Base-by-base conservation (phyloP, 495 filamentous ascomycete species). In the Penicillium macrosclerotiorum region DNA sequence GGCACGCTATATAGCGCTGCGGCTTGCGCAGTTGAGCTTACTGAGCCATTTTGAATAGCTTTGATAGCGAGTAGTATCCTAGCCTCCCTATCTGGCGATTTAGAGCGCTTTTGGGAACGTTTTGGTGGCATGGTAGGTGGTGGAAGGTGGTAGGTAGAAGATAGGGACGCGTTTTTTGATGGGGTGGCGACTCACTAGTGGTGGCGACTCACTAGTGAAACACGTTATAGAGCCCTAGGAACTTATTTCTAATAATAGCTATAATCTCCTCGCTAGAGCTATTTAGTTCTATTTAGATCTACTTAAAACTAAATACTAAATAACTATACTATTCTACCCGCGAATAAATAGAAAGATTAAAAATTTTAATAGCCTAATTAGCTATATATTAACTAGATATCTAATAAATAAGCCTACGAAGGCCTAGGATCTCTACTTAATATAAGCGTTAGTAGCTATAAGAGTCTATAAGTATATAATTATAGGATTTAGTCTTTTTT, bases 311-410 rank as follows among this genome's bases (percentile, higher is more conserved):
- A 9, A 17, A 1, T 39, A 47, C 20, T 16, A 0, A 3, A 45
- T 11, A 8, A 47, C 9, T 8, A 46, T 17, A 2, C 43, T 2
- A 0, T 46, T 37, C 6, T 46, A 46, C 8, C 23, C 7, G 2
- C 3, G 6, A 3, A 47, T 22, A 14, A 31, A 47, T 25, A 25
- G 22, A 0, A 47, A 47, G 4, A 8, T 47, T 0, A 17, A 47
- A 20, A 47, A 38, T 16, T 39, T 47, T 27, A 37, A 47, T 33
- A 33, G 44, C 0, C 4, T 47, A 31, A 6, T 47, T 0, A 8
- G 16, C 0, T 13, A 17, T 8, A 47, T 47, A 32, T 9, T 47
- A 23, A 47, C 17, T 22, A 39, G 38, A 29, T 39, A 30, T n/a
- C 25, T 47, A 14, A 37, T 47, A 37, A 2, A 1, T 3, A 47